phyloP scores from a whole-genome alignment of 2,329 filamentous ascomycete species.

The Onygenales sp. region DNA sequence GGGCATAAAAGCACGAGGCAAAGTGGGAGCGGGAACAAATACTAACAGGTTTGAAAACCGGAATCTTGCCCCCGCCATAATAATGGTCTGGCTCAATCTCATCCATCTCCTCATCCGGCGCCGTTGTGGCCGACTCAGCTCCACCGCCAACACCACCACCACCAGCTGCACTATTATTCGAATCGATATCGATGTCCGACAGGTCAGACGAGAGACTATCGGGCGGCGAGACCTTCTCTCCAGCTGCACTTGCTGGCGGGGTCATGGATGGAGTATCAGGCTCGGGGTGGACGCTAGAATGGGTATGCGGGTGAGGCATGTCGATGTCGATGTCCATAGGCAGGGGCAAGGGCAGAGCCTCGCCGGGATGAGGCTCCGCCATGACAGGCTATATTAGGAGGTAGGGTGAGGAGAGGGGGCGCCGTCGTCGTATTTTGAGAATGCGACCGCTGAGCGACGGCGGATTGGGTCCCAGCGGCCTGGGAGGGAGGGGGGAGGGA shows the following conservation, averaged over 20 bases:
- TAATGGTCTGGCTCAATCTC: conserved; percentile 80
- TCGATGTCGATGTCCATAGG: not conserved
- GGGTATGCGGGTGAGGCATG: not conserved
- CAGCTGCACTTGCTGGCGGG: conserved; percentile 34
- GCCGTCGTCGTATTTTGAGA: conserved; percentile 27
- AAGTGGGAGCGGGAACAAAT: conserved; percentile 1
- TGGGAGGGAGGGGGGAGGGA: conserved; percentile 17
- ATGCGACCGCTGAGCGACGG: conserved; percentile 36
- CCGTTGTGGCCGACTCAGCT: conserved; percentile 12
- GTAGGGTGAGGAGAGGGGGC: conserved; percentile 10
- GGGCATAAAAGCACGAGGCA: no score
- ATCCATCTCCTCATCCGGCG: conserved; percentile 56
- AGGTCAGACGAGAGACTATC: conserved; percentile 27
- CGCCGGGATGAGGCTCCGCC: conserved; percentile 15
- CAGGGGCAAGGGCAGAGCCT: not conserved
- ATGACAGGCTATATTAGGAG: conserved; percentile 14
- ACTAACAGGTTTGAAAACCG: conserved; percentile 80
- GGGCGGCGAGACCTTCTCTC: conserved; percentile 34
- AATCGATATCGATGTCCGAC: conserved; percentile 33
- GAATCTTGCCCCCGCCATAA: conserved; percentile 71
- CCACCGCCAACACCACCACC: not conserved
- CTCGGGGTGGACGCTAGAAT: not conserved
- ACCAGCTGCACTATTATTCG: conserved; percentile 12
- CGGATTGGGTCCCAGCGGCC: conserved; percentile 32
- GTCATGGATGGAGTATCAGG: conserved; percentile 29